These are phyloP conservation scores for Ormosia emarginata DNA, from an alignment of 306 rosid genomes.

Conservation along the genomic window DNA sequence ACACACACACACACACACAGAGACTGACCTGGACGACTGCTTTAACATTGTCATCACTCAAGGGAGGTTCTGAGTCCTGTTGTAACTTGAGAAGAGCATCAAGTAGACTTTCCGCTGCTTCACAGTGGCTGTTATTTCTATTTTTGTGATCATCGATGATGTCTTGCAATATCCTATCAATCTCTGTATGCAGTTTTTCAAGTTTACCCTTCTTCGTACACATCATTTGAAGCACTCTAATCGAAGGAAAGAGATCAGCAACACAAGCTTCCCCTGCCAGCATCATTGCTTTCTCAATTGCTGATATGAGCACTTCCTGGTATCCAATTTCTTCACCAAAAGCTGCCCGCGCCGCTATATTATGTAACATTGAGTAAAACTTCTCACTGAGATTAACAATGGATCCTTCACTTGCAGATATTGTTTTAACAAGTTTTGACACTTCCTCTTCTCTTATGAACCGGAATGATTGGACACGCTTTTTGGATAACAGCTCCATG, in stretches of 20 bases:
- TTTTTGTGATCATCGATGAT: conserved; percentile 17
- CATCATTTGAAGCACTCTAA: neutral
- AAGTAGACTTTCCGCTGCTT: conserved; percentile 18
- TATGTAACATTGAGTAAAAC: neutral
- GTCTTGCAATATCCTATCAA: conserved; percentile 17
- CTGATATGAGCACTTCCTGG: neutral
- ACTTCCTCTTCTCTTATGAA: conserved; percentile 29
- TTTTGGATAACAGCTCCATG: neutral
- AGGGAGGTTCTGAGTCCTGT: neutral
- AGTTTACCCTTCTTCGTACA: neutral
- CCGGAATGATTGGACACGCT: conserved; percentile 4
- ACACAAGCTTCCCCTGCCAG: neutral
- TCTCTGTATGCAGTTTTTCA: neutral
- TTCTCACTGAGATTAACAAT: conserved; percentile 14
- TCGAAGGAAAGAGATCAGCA: conserved; percentile 28
- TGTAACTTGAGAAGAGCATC: conserved; percentile 32
- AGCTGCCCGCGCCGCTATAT: neutral
- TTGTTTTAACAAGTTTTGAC: neutral
- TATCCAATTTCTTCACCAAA: conserved; percentile 5
- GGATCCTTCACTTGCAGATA: conserved; percentile 20
- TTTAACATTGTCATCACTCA: conserved; percentile 25
- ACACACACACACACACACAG: too few species aligned
- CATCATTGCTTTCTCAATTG: neutral
- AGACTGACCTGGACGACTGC: conserved; percentile 27
- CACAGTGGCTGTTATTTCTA: neutral